Evolutionary conservation across 768 basidiomycete species (phyloP).

Genomic region (Lactarius hengduanensis): DNA sequence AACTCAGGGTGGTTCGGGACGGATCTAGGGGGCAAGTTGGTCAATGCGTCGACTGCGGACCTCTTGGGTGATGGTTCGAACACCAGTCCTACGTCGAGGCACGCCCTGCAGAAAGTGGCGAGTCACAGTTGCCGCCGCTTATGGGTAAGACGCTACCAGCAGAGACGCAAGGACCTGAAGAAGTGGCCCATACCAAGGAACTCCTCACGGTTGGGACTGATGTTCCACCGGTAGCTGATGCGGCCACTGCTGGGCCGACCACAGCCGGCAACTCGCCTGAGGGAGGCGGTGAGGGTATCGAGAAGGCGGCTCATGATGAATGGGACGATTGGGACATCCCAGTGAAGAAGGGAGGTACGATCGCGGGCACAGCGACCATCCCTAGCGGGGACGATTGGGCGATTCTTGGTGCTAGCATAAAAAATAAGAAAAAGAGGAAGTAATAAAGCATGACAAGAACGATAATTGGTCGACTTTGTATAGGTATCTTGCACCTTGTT

Average conservation of each 20-base stretch:
- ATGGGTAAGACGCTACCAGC: background rate
- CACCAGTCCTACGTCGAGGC: background rate
- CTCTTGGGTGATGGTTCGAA: background rate
- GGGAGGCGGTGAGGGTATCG: background rate
- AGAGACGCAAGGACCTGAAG: background rate
- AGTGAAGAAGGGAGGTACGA: background rate
- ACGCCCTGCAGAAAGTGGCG: background rate
- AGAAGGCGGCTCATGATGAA: conserved; percentile 8
- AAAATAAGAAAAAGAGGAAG: background rate
- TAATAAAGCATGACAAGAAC: background rate
- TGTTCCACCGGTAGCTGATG: background rate
- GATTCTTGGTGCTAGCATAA: too few species aligned
- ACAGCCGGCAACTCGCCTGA: conserved; percentile 8
- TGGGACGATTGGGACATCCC: too few species aligned
- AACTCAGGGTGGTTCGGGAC: background rate
- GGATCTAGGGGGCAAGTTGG: background rate
- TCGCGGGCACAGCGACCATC: too few species aligned
- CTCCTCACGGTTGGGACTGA: conserved; percentile 12
- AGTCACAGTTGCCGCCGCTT: background rate
- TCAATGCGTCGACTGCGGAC: conserved; percentile 12
- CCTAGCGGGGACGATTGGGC: too few species aligned
- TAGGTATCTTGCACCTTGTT: background rate
- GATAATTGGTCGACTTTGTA: too few species aligned
- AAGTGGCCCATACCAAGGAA: background rate
- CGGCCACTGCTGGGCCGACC: background rate